A percentile compares a stretch with the other conserved stretches of the same genome.
phyloP scores from a whole-genome alignment of 2,329 filamentous ascomycete species.

The Fusarium haematococcum region DNA sequence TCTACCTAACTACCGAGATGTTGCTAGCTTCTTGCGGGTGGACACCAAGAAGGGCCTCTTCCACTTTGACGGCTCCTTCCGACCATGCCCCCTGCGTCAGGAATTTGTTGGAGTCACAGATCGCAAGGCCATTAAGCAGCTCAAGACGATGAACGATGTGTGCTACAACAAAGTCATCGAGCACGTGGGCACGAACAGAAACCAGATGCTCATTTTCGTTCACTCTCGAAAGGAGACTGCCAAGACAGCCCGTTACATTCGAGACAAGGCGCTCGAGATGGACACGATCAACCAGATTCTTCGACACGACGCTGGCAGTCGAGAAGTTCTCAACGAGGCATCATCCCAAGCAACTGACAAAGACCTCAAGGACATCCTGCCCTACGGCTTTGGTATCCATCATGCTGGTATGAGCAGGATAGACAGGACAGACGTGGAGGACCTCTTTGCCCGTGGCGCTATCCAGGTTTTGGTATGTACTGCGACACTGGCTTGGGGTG shows the following conservation, averaged over 20 bases:
- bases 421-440: constrained; percentile 96
- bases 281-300: constrained; percentile 98
- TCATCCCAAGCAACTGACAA: constrained; percentile 84
- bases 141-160: constrained; percentile 99
- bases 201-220: constrained; percentile 99
- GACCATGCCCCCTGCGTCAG: constrained; percentile 93
- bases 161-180: constrained; percentile 98
- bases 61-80: constrained; percentile 94
- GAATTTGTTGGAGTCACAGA: constrained; percentile 98
- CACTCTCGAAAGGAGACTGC: constrained; percentile 98
- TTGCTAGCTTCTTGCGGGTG: constrained; percentile 93
- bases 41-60: constrained; percentile 88
- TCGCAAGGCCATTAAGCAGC: constrained; percentile 97
- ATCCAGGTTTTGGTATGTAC: constrained; percentile 98
- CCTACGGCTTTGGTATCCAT: constrained; percentile 98
- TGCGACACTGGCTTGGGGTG: constrained; percentile 98
- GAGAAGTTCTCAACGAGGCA: constrained; percentile 89
- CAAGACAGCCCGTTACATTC: constrained; percentile 95
- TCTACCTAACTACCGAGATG: constrained; percentile 95
- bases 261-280: constrained; percentile 96
- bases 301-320: constrained; percentile 89
- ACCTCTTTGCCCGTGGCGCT: constrained; percentile 89
- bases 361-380: constrained; percentile 92
- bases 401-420: constrained; percentile 96
- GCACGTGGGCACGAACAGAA: constrained; percentile 90